Percentiles rank a stretch among this genome's conserved stretches.
Conservation (phyloP, 371 early-diverging fungal species). For the Choanephora cucurbitarum region DNA sequence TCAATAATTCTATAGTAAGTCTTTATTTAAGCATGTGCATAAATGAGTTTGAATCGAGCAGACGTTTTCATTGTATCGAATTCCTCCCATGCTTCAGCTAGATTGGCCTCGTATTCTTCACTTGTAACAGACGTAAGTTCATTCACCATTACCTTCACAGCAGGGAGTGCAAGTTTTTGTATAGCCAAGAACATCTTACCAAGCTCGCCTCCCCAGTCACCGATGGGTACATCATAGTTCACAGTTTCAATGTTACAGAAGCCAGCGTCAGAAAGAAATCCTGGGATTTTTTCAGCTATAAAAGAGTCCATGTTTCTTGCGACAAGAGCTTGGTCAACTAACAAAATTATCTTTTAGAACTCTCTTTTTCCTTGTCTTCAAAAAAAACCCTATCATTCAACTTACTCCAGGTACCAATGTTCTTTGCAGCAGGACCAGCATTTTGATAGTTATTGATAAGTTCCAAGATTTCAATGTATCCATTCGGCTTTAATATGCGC, state of each 20-base stretch:
- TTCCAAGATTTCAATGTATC: constrained; percentile 45
- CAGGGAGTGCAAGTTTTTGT: constrained; percentile 40
- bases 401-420: constrained; percentile 44
- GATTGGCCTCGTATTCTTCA: constrained; percentile 24
- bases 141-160: constrained; percentile 44
- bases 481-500: constrained; percentile 42
- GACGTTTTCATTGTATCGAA: constrained; percentile 18
- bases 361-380: neutral
- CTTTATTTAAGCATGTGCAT: too few species aligned
- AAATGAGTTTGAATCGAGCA: constrained; percentile 36
- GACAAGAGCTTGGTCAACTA: constrained; percentile 37
- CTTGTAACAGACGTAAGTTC: constrained; percentile 17
- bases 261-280: constrained; percentile 28
- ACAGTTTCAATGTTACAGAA: constrained; percentile 27
- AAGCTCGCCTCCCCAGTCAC: constrained; percentile 42
- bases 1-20: too few species aligned
- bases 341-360: neutral
- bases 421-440: constrained; percentile 34
- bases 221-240: constrained; percentile 39
- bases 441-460: constrained; percentile 38
- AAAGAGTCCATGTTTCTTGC: constrained; percentile 39
- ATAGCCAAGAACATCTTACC: constrained; percentile 40
- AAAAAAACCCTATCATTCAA: too few species aligned
- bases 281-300: constrained; percentile 41
- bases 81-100: constrained; percentile 31